A percentile compares a stretch with the other conserved stretches of the same genome.
Conservation (phyloP, 176 grass and related monocot species). For the Avena insularis region DNA sequence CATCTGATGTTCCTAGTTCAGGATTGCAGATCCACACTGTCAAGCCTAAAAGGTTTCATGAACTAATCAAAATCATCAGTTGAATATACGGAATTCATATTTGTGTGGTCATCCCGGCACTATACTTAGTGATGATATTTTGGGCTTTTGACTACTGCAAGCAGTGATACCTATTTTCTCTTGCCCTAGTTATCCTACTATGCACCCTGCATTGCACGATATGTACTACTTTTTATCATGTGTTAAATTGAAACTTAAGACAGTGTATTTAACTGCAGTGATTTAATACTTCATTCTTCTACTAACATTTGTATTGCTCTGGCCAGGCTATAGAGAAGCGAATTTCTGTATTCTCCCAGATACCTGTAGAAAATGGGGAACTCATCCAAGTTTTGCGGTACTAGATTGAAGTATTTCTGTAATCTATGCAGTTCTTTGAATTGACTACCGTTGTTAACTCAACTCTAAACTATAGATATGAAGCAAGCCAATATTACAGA, state of each 20-base stretch:
- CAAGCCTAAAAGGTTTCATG: not conserved
- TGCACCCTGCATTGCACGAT: not conserved
- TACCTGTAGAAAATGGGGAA: conserved; percentile 92
- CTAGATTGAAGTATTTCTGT: not conserved
- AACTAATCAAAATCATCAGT: not conserved
- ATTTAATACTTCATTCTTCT: conserved; percentile 5
- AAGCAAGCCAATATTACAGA: conserved; percentile 76
- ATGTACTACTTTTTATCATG: not conserved
- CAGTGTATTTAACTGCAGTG: not conserved
- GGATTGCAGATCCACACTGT: not conserved
- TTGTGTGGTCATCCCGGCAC: not conserved
- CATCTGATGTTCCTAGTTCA: not conserved
- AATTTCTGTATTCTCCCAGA: conserved; percentile 88
- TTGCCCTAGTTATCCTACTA: not conserved
- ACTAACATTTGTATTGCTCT: conserved; percentile 32
- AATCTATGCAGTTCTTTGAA: conserved; percentile 7
- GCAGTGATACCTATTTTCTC: not conserved
- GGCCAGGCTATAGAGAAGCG: conserved; percentile 83
- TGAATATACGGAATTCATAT: not conserved
- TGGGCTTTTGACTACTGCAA: not conserved
- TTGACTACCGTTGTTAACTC: conserved; percentile 15
- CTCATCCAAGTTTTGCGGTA: conserved; percentile 90
- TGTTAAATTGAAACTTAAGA: not conserved
- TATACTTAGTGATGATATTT: conserved; percentile 18
- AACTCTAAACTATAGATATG: conserved; percentile 70